These are phyloP conservation scores for Metschnikowia anglica DNA, from an alignment of 805 yeast genomes.

Conservation along the genomic window DNA sequence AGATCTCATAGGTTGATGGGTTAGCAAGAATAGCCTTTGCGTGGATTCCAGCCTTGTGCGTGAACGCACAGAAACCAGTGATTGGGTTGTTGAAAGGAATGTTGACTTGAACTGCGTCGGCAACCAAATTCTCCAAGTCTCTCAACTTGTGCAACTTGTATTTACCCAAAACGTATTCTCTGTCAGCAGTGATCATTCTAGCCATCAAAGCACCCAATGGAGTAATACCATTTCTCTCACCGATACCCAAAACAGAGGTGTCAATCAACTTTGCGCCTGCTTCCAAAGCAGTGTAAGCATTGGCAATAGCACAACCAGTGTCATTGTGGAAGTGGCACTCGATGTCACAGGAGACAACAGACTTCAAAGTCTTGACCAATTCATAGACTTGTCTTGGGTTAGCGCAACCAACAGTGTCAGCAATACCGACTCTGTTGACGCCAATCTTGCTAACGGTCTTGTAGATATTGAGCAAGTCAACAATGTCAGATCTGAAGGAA, in stretches of 20 bases:
- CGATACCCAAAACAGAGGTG: slow-evolving; percentile 59
- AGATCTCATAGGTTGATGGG: slow-evolving; percentile 62
- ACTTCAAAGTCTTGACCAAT: slow-evolving; percentile 55
- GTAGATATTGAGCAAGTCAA: slow-evolving; percentile 57
- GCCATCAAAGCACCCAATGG: slow-evolving; percentile 64
- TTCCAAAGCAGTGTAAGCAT: slow-evolving; percentile 62
- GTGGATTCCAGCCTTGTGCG: slow-evolving; percentile 64
- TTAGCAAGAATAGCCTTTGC: slow-evolving; percentile 63
- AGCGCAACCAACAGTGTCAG: slow-evolving; percentile 65
- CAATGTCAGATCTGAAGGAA: slow-evolving; percentile 60
- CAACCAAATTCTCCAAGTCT: slow-evolving; percentile 58
- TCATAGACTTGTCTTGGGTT: slow-evolving; percentile 64
- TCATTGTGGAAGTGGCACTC: slow-evolving; percentile 65
- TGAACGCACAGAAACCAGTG: slow-evolving; percentile 64
- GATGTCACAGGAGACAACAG: slow-evolving; percentile 57
- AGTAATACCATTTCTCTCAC: slow-evolving; percentile 64
- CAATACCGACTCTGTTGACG: slow-evolving; percentile 61
- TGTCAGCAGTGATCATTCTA: slow-evolving; percentile 60
- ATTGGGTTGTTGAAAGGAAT: slow-evolving; percentile 63
- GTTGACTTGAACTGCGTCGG: slow-evolving; percentile 58
- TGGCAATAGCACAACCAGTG: slow-evolving; percentile 64
- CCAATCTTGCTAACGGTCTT: slow-evolving; percentile 62
- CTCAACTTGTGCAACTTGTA: slow-evolving; percentile 55
- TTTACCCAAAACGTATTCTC: slow-evolving; percentile 57
- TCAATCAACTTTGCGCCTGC: slow-evolving; percentile 62